Conservation (phyloP, 192 early-diverging fungal genomes). For the Backusella parvicylindrica region DNA sequence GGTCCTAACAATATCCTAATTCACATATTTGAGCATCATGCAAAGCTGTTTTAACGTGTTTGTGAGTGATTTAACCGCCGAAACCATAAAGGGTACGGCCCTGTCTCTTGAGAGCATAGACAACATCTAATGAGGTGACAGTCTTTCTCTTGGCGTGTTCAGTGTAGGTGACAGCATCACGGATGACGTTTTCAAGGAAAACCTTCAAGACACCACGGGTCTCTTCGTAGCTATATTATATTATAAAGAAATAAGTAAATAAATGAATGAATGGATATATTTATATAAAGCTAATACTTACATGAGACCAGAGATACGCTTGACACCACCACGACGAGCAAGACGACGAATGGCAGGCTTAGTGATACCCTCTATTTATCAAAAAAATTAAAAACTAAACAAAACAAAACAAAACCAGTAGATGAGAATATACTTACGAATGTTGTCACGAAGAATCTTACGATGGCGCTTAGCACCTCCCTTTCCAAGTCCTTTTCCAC, state of each 20-base stretch:
- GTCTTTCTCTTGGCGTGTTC: constrained; percentile 99
- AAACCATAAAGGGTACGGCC: constrained; percentile 88
- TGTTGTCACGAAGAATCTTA: constrained; percentile 99
- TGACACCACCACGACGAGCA: constrained; percentile 98
- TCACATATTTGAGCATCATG: not conserved
- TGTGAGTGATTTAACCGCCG: constrained; percentile 41
- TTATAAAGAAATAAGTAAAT: too few relatives aligned
- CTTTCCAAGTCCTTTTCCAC: constrained; percentile 97
- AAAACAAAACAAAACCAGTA: not conserved
- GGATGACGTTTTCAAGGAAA: constrained; percentile 98
- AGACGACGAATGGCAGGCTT: constrained; percentile 84
- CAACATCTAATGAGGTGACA: constrained; percentile 98
- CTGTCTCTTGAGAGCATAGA: constrained; percentile 98
- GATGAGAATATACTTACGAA: constrained; percentile 35
- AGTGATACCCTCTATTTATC: constrained; percentile 25
- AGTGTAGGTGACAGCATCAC: constrained; percentile 95
- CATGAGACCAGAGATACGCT: constrained; percentile 94
- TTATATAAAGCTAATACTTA: not conserved
- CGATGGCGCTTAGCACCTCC: constrained; percentile 99
- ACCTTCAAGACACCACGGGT: constrained; percentile 95
- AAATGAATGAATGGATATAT: not conserved
- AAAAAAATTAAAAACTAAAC: not conserved
- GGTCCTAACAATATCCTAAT: not conserved
- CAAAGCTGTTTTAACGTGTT: not conserved
- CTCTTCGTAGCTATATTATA: constrained; percentile 77